Conservation (phyloP, 108 stramenopile genomes). For the Skeletonema marinoi region DNA sequence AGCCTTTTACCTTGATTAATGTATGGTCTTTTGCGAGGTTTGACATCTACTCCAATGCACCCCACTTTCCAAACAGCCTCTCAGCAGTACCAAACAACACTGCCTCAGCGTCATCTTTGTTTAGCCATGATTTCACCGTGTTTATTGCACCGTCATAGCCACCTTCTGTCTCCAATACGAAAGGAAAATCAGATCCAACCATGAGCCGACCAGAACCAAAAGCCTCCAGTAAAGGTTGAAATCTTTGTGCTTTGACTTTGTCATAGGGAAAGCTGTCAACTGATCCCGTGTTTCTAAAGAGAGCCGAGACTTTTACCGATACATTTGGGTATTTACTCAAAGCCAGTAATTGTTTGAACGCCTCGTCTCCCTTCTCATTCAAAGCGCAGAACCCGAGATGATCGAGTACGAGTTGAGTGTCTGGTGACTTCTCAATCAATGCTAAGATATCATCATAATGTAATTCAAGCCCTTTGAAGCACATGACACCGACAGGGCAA, state of each 20-base stretch:
- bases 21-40: neutral
- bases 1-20: neutral
- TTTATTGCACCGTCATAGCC: conserved; percentile 62
- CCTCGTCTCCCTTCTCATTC: conserved; percentile 57
- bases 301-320: conserved; percentile 78
- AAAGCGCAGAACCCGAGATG: conserved; percentile 88
- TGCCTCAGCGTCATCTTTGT: conserved; percentile 33
- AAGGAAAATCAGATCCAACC: conserved; percentile 89
- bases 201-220: conserved; percentile 80
- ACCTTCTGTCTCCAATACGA: conserved; percentile 69
- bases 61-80: conserved; percentile 66
- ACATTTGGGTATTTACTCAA: conserved; percentile 76
- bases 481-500: conserved; percentile 89
- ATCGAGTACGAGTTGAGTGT: conserved; percentile 79
- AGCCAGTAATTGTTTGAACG: conserved; percentile 66
- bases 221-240: conserved; percentile 64
- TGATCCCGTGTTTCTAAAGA: conserved; percentile 74
- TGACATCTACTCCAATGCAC: neutral
- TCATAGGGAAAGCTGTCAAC: conserved; percentile 54
- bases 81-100: conserved; percentile 77
- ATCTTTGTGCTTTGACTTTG: conserved; percentile 56
- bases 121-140: conserved; percentile 66
- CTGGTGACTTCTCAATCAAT: conserved; percentile 62
- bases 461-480: conserved; percentile 82
- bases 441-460: conserved; percentile 71